Percentiles rank a stretch among this genome's conserved stretches.
Conservation (phyloP, 768 basidiomycete genomes). For the Kwoniella sp. region DNA sequence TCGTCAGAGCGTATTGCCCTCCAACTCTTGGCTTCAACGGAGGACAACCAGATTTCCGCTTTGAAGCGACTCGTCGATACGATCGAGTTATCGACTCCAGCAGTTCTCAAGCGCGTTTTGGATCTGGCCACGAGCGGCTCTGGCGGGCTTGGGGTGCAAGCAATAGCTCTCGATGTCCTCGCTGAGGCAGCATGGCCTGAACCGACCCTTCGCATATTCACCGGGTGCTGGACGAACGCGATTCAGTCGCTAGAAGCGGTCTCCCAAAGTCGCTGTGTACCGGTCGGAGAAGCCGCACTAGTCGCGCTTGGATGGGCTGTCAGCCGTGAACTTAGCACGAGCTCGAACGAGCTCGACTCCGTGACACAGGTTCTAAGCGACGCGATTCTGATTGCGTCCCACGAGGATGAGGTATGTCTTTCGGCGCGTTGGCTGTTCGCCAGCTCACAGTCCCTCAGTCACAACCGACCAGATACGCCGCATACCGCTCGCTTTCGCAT, state of each 20-base stretch:
- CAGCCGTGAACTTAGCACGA: neutral
- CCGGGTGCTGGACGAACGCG: no score
- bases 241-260: no score
- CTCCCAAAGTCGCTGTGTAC: no score
- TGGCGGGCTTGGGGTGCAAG: conserved; percentile 8
- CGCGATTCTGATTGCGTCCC: conserved; percentile 1
- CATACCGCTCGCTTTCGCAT: conserved; percentile 23
- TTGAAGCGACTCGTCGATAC: conserved; percentile 6
- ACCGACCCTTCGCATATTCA: no score
- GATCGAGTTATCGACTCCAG: neutral
- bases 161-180: conserved; percentile 16
- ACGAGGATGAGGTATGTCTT: conserved; percentile 18
- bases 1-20: neutral
- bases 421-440: neutral
- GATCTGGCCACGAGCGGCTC: conserved; percentile 6
- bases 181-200: conserved; percentile 3
- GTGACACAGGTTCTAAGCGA: neutral
- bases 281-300: conserved; percentile 32
- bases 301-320: conserved; percentile 23
- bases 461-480: conserved; percentile 26
- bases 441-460: conserved; percentile 12
- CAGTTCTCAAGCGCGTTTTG: conserved; percentile 11
- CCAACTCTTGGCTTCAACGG: conserved; percentile 1
- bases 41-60: conserved; percentile 6
- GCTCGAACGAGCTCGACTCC: neutral